These are phyloP conservation scores for Fusarium mangiferae DNA, from an alignment of 2,329 filamentous ascomycete species.

Conservation along the genomic window DNA sequence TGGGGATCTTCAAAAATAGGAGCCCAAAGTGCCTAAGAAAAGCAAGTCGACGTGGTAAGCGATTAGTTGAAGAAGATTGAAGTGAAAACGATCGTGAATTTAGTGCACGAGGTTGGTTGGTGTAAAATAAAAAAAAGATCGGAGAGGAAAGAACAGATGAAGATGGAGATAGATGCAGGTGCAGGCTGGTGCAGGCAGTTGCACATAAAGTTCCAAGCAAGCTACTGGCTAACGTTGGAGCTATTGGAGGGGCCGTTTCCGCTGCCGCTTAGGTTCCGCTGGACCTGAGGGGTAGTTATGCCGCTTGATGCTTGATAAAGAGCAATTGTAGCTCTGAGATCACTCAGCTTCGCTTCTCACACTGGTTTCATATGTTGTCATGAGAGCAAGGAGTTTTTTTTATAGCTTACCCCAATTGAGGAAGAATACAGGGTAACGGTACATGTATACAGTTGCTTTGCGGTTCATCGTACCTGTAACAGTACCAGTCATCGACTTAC, in stretches of 20 bases:
- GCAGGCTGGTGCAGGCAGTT: constrained; percentile 16
- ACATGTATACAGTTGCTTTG: background rate
- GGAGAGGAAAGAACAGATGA: constrained; percentile 18
- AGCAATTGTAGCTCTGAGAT: background rate
- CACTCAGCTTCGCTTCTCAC: background rate
- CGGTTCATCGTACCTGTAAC: constrained; percentile 3
- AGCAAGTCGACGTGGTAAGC: background rate
- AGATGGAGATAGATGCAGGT: constrained; percentile 27
- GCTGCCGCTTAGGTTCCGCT: background rate
- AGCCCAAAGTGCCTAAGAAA: background rate
- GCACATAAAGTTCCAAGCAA: constrained; percentile 14
- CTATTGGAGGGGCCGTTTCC: constrained; percentile 25
- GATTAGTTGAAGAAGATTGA: background rate
- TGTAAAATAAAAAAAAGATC: constrained; percentile 9
- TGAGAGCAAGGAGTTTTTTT: background rate
- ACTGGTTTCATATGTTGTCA: background rate
- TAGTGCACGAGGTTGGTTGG: constrained; percentile 23
- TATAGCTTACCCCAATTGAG: background rate
- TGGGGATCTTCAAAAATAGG: background rate
- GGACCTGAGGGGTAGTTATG: constrained; percentile 10
- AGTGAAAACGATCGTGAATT: background rate
- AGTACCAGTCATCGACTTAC: constrained; percentile 16
- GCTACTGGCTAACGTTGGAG: constrained; percentile 17
- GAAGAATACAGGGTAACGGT: background rate
- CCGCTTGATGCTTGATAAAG: background rate